phyloP scores from a whole-genome alignment of 768 basidiomycete species.

The Tubosaeta sp. region DNA sequence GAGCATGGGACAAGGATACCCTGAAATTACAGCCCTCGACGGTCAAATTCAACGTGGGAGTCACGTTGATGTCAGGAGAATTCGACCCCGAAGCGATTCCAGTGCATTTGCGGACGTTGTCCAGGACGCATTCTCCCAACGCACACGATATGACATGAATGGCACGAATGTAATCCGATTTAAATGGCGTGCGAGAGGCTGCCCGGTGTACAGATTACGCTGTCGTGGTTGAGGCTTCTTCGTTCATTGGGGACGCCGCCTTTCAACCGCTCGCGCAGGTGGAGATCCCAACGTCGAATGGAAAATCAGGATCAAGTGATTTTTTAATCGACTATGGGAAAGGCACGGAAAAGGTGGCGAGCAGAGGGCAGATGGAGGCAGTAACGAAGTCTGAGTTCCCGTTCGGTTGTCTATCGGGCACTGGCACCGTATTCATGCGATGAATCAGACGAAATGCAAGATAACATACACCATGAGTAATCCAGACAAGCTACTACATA shows the following conservation, averaged over 20 bases:
- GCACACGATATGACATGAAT: neutral
- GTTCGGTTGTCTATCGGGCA: too few relatives aligned
- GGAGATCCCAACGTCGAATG: neutral
- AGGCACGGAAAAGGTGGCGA: neutral
- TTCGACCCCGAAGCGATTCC: neutral
- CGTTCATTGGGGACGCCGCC: neutral
- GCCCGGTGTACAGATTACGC: neutral
- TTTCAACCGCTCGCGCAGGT: neutral
- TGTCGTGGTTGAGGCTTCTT: neutral
- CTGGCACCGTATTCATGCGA: too few relatives aligned
- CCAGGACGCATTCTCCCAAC: neutral
- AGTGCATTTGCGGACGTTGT: neutral
- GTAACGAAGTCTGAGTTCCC: neutral
- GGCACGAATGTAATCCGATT: neutral
- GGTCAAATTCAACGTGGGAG: constrained; percentile 7
- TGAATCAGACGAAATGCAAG: too few relatives aligned
- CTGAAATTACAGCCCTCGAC: neutral
- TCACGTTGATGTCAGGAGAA: neutral
- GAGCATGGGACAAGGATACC: constrained; percentile 10
- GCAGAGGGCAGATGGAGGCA: neutral
- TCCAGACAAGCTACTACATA: too few relatives aligned
- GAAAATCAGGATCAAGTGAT: neutral
- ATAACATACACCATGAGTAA: too few relatives aligned
- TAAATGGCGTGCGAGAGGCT: neutral
- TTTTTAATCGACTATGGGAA: neutral